Evolutionary conservation across 768 basidiomycete genomes (phyloP).

Genomic region (Amanita muscaria): DNA sequence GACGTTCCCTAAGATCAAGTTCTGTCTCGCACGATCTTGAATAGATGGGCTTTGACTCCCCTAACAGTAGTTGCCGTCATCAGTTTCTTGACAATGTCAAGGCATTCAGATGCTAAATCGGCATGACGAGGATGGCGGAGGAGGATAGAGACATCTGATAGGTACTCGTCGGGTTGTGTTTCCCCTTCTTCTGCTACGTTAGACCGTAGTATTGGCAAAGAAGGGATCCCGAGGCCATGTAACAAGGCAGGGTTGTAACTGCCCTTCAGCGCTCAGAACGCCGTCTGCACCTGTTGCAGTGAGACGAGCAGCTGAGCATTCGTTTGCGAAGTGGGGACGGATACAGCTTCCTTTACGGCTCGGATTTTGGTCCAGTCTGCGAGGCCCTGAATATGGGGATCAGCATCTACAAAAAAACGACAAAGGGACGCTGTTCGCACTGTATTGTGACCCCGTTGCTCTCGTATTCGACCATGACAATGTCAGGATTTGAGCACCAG

Average conservation of each 20-base stretch:
- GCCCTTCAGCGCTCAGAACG: constrained; percentile 93
- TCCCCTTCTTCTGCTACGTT: too few relatives aligned
- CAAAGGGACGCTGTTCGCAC: constrained; percentile 26
- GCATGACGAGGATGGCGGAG: constrained; percentile 48
- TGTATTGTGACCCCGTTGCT: constrained; percentile 82
- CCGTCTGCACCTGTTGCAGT: constrained; percentile 82
- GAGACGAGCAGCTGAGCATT: constrained; percentile 76
- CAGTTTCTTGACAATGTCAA: constrained; percentile 64
- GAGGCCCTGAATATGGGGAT: constrained; percentile 49
- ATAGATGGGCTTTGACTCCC: constrained; percentile 87
- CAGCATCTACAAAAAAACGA: background rate
- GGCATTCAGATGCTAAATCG: constrained; percentile 76
- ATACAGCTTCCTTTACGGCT: constrained; percentile 84
- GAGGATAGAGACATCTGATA: constrained; percentile 26
- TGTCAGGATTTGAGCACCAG: constrained; percentile 91
- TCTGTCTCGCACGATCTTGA: constrained; percentile 76
- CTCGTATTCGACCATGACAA: constrained; percentile 88
- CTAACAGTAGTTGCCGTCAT: constrained; percentile 63
- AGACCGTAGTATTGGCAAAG: constrained; percentile 8
- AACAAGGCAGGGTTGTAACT: constrained; percentile 85
- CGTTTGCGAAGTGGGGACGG: constrained; percentile 77
- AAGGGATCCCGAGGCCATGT: constrained; percentile 20
- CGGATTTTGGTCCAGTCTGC: constrained; percentile 88
- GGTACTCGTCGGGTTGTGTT: constrained; percentile 12
- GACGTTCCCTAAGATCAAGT: constrained; percentile 60